phyloP scores from a whole-genome alignment of 805 yeast species.

The Lipomyces kockii region DNA sequence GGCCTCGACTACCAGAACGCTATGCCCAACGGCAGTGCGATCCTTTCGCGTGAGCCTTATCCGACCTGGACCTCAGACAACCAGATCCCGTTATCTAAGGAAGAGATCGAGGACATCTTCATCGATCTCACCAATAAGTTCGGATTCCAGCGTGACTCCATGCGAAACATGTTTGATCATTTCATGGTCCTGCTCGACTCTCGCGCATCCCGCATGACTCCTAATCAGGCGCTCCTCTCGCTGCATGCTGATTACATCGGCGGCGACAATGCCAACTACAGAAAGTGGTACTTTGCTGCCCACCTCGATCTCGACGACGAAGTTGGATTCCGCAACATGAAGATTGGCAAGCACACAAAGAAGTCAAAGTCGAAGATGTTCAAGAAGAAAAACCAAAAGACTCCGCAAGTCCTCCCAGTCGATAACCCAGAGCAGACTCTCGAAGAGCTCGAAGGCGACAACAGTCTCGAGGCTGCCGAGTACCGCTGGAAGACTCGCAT shows the following conservation, averaged over 20 bases:
- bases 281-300: slow-evolving; percentile 92
- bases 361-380: slow-evolving; percentile 46
- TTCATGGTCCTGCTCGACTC: slow-evolving; percentile 83
- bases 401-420: slow-evolving; percentile 50
- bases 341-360: slow-evolving; percentile 59
- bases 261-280: slow-evolving; percentile 82
- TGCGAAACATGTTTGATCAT: slow-evolving; percentile 79
- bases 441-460: slow-evolving; percentile 70
- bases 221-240: slow-evolving; percentile 70
- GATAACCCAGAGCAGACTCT: slow-evolving; percentile 64
- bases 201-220: slow-evolving; percentile 77
- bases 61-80: slow-evolving; percentile 99
- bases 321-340: slow-evolving; percentile 61
- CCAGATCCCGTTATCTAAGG: slow-evolving; percentile 73
- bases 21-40: slow-evolving; percentile 24
- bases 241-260: slow-evolving; percentile 92
- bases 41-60: slow-evolving; percentile 68
- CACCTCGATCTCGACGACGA: slow-evolving; percentile 76
- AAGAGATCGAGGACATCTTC: slow-evolving; percentile 66
- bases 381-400: slow-evolving; percentile 48
- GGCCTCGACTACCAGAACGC: slow-evolving; percentile 57
- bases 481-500: slow-evolving; percentile 75
- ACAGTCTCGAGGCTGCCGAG: slow-evolving; percentile 75
- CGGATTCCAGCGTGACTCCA: slow-evolving; percentile 84
- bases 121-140: slow-evolving; percentile 61